These are phyloP conservation scores for Tolypocladium sp. DNA, from an alignment of 2,329 filamentous ascomycete species.

Conservation along the genomic window DNA sequence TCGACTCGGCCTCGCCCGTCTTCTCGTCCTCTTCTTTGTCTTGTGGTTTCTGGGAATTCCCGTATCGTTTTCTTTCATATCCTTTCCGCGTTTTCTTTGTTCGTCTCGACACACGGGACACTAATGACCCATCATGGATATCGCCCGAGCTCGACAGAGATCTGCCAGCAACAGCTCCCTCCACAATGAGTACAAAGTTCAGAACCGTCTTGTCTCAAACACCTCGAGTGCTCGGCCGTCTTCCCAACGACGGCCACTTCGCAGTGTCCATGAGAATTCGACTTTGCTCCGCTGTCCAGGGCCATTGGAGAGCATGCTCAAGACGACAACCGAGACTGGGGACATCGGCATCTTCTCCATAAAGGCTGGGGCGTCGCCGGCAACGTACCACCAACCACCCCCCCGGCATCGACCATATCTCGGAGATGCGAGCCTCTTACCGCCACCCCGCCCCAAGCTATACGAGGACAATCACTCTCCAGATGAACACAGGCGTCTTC, in stretches of 20 bases:
- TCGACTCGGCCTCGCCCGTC: neutral
- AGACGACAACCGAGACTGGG: conserved; percentile 57
- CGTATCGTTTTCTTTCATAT: conserved; percentile 2
- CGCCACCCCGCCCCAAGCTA: conserved; percentile 17
- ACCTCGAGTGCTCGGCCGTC: conserved; percentile 10
- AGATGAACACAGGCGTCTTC: conserved; percentile 34
- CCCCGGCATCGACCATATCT: conserved; percentile 18
- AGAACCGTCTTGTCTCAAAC: conserved; percentile 10
- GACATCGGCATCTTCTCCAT: conserved; percentile 54
- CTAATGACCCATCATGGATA: conserved; percentile 17
- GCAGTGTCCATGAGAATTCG: conserved; percentile 33
- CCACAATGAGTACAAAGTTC: conserved; percentile 19
- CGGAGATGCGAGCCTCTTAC: conserved; percentile 16
- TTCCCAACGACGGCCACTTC: conserved; percentile 28
- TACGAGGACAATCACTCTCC: conserved; percentile 20
- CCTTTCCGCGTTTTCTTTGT: neutral
- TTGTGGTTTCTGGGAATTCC: neutral
- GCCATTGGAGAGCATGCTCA: conserved; percentile 55
- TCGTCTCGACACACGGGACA: neutral
- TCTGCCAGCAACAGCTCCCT: conserved; percentile 32
- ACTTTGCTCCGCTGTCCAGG: conserved; percentile 38
- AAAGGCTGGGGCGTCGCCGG: conserved; percentile 19
- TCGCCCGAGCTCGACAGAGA: conserved; percentile 16
- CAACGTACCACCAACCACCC: conserved; percentile 16
- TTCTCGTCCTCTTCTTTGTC: neutral